A percentile compares a stretch with the other conserved stretches of the same genome.
phyloP scores from a whole-genome alignment of 805 yeast genomes.

The Sugiyamaella boreocaroliniensis region DNA sequence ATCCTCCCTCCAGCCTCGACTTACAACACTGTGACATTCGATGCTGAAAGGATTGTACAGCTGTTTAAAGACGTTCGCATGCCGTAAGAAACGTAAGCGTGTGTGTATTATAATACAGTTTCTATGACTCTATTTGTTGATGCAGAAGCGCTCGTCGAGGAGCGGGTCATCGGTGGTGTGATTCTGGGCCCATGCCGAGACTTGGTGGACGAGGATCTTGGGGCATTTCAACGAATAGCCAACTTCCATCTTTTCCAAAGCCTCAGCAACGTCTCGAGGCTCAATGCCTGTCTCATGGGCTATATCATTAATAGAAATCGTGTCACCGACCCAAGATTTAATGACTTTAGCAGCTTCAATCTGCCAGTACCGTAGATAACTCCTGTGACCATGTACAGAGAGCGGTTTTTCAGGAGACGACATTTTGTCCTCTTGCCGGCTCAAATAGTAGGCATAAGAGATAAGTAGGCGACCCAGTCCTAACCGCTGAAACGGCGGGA shows the following conservation, averaged over 20 bases:
- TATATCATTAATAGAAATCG: slow-evolving; percentile 24
- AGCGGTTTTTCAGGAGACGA: slow-evolving; percentile 94
- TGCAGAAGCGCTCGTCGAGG: slow-evolving; percentile 1
- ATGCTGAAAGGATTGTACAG: slow-evolving; percentile 45
- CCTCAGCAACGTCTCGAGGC: slow-evolving; percentile 29
- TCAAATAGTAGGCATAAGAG: slow-evolving; percentile 74
- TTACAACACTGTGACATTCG: slow-evolving; percentile 49
- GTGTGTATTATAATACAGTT: not conserved
- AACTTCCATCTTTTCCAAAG: slow-evolving; percentile 27
- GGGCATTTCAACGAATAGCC: not conserved
- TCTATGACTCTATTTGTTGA: not conserved
- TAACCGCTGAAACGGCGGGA: slow-evolving; percentile 84
- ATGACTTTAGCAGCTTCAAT: slow-evolving; percentile 36
- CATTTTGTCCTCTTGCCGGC: slow-evolving; percentile 50
- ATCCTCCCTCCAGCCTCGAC: slow-evolving; percentile 55
- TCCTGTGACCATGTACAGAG: slow-evolving; percentile 68
- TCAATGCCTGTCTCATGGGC: slow-evolving; percentile 30
- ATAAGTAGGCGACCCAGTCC: slow-evolving; percentile 74
- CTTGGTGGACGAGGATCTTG: not conserved
- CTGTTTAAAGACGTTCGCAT: slow-evolving; percentile 22
- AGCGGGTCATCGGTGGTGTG: not conserved
- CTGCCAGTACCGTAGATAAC: slow-evolving; percentile 76
- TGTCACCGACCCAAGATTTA: slow-evolving; percentile 6
- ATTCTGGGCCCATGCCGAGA: not conserved
- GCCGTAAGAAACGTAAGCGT: slow-evolving; percentile 15